Percentiles rank a stretch among this genome's conserved stretches.
Evolutionary conservation across 371 early-diverging fungal species (phyloP).

Genomic region (Mucor indicus): DNA sequence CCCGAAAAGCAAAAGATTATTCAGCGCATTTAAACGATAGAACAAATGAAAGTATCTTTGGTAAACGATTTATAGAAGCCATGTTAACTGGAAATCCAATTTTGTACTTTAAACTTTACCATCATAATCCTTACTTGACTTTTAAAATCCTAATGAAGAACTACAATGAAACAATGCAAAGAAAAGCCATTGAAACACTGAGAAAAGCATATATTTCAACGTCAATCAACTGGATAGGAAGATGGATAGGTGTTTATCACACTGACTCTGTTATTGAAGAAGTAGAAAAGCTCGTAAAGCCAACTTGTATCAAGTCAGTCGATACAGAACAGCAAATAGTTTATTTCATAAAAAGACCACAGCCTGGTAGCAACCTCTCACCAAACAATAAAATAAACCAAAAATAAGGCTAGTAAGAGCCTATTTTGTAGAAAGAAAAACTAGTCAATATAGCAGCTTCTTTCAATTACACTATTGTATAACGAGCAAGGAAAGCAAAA

Average conservation of each 20-base stretch:
- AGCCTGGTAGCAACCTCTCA: no score
- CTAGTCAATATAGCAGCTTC: no score
- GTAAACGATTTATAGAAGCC: conserved; percentile 2
- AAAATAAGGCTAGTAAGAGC: no score
- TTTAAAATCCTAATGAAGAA: conserved; percentile 7
- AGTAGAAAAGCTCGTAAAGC: conserved; percentile 4
- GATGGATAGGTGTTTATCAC: conserved; percentile 13
- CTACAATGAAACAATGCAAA: conserved; percentile 8
- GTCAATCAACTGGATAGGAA: conserved; percentile 8
- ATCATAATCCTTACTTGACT: conserved; percentile 9
- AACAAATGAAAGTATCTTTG: conserved; percentile 15
- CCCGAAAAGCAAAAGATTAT: background rate
- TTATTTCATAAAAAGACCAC: conserved; percentile 9
- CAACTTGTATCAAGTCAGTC: conserved; percentile 13
- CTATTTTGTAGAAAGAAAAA: no score
- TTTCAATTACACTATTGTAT: no score
- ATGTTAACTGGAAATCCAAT: conserved; percentile 6
- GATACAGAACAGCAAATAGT: conserved; percentile 12
- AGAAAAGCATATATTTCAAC: conserved; percentile 17
- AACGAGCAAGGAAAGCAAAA: no score
- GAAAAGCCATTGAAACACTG: conserved; percentile 3
- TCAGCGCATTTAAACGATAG: background rate
- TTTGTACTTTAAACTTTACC: conserved; percentile 10
- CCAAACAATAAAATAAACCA: no score
- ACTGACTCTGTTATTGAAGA: background rate